Conservation (phyloP, 164 flowering plant species). For the Piper longum region DNA sequence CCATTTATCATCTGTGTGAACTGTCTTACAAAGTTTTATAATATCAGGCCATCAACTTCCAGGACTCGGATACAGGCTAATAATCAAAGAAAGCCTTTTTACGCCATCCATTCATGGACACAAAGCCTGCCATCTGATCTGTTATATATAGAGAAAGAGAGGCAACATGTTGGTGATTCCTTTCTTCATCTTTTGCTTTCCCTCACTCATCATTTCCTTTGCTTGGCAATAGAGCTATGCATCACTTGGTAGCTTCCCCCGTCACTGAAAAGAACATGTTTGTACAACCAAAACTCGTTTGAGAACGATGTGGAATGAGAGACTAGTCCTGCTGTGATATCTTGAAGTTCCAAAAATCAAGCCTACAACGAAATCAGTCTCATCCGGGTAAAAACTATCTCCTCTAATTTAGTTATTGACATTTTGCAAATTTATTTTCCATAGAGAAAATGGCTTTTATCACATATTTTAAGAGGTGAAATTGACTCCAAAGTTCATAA, state of each 20-base stretch:
- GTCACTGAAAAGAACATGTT: constrained; percentile 9
- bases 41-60: constrained; percentile 8
- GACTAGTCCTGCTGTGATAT: constrained; percentile 14
- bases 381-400: constrained; percentile 17
- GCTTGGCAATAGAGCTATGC: constrained; percentile 11
- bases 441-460: constrained; percentile 22
- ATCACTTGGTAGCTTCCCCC: constrained; percentile 15
- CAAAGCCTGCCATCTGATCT: constrained; percentile 1
- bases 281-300: constrained; percentile 15
- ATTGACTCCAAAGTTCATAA: constrained; percentile 19
- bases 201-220: constrained; percentile 6
- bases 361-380: constrained; percentile 21
- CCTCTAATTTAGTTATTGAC: constrained; percentile 17
- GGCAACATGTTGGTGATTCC: constrained; percentile 7
- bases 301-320: constrained; percentile 18
- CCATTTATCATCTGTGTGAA: neutral
- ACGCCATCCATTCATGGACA: constrained; percentile 4
- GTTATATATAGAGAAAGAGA: neutral
- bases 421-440: constrained; percentile 17
- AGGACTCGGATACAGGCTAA: constrained; percentile 1
- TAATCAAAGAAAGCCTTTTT: constrained; percentile 5
- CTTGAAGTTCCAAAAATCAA: constrained; percentile 12
- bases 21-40: neutral
- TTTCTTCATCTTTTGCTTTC: constrained; percentile 11
- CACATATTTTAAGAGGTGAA: constrained; percentile 16